Base-by-base conservation (phyloP, 2,329 filamentous ascomycete genomes). In the Hirsutella minnesotensis region DNA sequence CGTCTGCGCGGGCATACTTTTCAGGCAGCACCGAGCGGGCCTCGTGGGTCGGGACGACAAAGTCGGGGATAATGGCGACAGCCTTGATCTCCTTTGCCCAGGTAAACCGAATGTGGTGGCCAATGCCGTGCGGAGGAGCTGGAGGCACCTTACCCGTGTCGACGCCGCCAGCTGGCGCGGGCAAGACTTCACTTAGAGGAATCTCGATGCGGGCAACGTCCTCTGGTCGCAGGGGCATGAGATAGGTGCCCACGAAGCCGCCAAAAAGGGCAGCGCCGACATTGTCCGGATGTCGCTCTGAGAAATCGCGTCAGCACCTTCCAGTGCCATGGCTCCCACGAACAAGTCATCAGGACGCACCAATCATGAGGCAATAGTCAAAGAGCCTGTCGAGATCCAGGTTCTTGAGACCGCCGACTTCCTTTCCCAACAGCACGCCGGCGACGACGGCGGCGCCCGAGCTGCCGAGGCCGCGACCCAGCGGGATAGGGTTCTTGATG, bases 281-380 rank as follows among this genome's bases (percentile, higher is more conserved):
- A 58, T 95, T 95, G 66, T 95, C 88, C 10, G 88, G 88, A 62
- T 95, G 88, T 50, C 87, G 79, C 65, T 95, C 78, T 80, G 47
- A 60, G 5, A 3, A 5, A 22, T 3, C 13, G 9, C 18, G 31
- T 45, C 37, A 45, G 40, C 22, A n/a, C 24, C 7, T 7, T 27
- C 24, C 24, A 27, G 7, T 12, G 12, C 24, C 24, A 27, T 27
- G 7, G 7, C 24, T 27, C 12, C 8, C 5, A 35, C 2, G 7
- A n/a, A 31, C 30, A 5, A 10, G 35, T 41, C 36, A 44, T 35
- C 16, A 16, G 16, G 24, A 27, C 24, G 38, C 62, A 83, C 81
- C 86, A 63, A 95, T 94, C 92, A 98, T 98, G 51, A 98, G 71
- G 59, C 87, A 95, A 62, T 88, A 98, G 65, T 98, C 92, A 54